Evolutionary conservation across 441 rosid genomes (phyloP), one percentile per base, ranked within the genome.

Genomic region (Biscutella laevigata): DNA sequence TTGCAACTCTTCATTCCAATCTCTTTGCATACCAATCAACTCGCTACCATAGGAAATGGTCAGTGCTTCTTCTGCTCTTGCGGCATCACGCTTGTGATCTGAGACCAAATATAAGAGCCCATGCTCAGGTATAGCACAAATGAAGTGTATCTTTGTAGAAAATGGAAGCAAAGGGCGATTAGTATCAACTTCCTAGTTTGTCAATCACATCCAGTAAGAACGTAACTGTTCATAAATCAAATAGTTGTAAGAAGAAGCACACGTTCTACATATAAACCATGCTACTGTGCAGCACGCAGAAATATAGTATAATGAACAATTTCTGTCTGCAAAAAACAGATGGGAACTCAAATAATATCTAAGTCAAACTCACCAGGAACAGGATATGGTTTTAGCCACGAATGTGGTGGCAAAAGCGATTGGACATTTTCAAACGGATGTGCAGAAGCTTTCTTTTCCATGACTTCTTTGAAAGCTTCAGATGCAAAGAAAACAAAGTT

Each of bases 1-100:
- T 73, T 94, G 98, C 81, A 94, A 73, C 77, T 94, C 98, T 71
- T 94, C 99, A 21, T 94, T 94, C 99, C 99, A 94, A 74, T 94
- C 99, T 70, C 98, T 86, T 74, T 90, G 99, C 99, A 94, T 90
- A 45, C 98, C 98, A 68, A 90, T 85, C 56, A 94, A 70, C 72
- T 94, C 99, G 71, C 96, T 87, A 42, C 95, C 96, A 82, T 81
- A 94, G 11, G 99, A 90, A 74, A 88, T 97, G 57, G 89, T 87
- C 51, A 94, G 68, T 40, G 95, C 83, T 79, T 85, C 84, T 75
- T 94, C 99, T 1, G 99, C 96, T 77, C 99, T 82, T 2, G 98
- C 96, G 5, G 99, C 88, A 78, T 94, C 98, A 42, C 90, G 94
- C 66, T 69, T 82, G 76, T 94, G 99, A 62, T 82, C 99, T 94